phyloP scores from a whole-genome alignment of 1,284 basidiomycete genomes.

The Papiliotrema fonsecae region DNA sequence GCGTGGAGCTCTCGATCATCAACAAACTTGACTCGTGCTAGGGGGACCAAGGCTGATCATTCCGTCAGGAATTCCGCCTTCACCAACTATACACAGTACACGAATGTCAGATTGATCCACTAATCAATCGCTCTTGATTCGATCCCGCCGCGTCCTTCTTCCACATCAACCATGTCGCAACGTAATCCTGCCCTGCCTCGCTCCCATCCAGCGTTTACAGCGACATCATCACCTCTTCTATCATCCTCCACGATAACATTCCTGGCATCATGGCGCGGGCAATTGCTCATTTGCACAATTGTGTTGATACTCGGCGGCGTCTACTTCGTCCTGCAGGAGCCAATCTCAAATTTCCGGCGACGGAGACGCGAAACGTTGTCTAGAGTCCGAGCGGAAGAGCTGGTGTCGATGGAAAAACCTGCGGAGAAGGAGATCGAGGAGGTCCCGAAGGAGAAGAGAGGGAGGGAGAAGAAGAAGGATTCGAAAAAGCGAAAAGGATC shows the following conservation, averaged over 20 bases:
- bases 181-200: too few relatives aligned
- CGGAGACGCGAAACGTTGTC: conserved; percentile 25
- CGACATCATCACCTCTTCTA: conserved; percentile 16
- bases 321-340: conserved; percentile 37
- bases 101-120: too few relatives aligned
- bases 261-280: conserved; percentile 44
- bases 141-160: too few relatives aligned
- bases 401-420: conserved; percentile 18
- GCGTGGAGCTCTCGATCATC: too few relatives aligned
- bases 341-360: conserved; percentile 21
- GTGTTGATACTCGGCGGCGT: conserved; percentile 36
- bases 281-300: conserved; percentile 40
- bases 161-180: not conserved
- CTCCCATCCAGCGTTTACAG: not conserved
- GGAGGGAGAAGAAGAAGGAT: conserved; percentile 28
- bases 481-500: conserved; percentile 10
- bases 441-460: conserved; percentile 1
- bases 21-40: too few relatives aligned
- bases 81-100: too few relatives aligned
- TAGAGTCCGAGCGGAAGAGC: conserved; percentile 24
- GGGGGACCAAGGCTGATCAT: too few relatives aligned
- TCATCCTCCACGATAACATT: conserved; percentile 35
- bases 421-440: not conserved
- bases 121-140: too few relatives aligned
- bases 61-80: too few relatives aligned